A percentile compares a stretch with the other conserved stretches of the same genome.
Conservation (phyloP, 257 asterid species). For the Solanum virginianum region DNA sequence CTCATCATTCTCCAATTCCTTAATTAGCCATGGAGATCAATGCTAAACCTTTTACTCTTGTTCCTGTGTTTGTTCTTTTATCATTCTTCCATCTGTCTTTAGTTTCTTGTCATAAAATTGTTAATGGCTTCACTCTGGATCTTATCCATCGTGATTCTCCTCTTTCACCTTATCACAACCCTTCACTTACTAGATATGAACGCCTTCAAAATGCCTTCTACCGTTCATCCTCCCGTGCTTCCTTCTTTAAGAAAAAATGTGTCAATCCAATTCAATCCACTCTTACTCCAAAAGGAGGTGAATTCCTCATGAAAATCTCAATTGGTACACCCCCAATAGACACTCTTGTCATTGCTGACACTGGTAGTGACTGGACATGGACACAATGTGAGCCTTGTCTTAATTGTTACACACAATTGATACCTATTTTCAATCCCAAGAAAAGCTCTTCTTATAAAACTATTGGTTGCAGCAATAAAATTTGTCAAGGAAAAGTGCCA, state of each 20-base stretch:
- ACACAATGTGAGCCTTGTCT: constrained; percentile 34
- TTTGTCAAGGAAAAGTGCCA: background rate
- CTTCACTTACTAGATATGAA: constrained; percentile 4
- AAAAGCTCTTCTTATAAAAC: constrained; percentile 1
- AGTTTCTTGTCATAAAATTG: background rate
- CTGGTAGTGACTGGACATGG: constrained; percentile 37
- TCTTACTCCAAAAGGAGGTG: background rate
- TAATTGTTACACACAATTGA: background rate
- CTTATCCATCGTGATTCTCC: constrained; percentile 41
- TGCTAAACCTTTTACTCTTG: background rate
- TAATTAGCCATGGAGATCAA: background rate
- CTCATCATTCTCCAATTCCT: background rate
- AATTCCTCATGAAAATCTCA: constrained; percentile 19
- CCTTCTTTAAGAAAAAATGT: background rate
- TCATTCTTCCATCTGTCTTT: background rate
- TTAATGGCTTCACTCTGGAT: constrained; percentile 32
- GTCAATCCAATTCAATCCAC: background rate
- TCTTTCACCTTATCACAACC: constrained; percentile 18
- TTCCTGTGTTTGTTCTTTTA: background rate
- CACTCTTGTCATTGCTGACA: constrained; percentile 17
- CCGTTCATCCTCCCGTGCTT: constrained; percentile 31
- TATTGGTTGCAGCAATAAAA: background rate
- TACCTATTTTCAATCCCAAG: constrained; percentile 1
- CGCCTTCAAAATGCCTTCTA: constrained; percentile 4
- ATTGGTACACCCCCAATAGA: constrained; percentile 25